Evolutionary conservation across 352 stramenopile species (phyloP).

Genomic region (Globisporangium okanoganense): DNA sequence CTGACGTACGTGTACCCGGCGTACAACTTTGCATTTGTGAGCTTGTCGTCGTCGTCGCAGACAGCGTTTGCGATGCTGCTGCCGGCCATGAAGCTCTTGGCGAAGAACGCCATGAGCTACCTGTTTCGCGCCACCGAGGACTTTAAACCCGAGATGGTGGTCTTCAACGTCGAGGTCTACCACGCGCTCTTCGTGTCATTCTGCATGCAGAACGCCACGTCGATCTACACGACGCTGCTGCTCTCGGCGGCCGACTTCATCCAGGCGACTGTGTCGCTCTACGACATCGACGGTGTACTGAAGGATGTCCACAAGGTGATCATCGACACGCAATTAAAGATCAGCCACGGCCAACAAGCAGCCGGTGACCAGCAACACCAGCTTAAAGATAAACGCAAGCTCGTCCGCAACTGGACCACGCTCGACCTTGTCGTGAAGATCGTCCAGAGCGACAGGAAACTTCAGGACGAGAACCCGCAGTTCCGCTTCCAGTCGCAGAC

Average conservation of each 20-base stretch:
- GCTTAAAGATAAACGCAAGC: not conserved
- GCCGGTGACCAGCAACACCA: not conserved
- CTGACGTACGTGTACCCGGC: conserved; percentile 22
- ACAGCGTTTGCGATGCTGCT: conserved; percentile 17
- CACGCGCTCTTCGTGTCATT: conserved; percentile 24
- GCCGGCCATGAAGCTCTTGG: conserved; percentile 15
- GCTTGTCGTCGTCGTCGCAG: conserved; percentile 7
- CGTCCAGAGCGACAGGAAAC: not conserved
- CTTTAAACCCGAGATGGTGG: conserved; percentile 22
- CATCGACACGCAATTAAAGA: not conserved
- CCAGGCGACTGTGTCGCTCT: conserved; percentile 6
- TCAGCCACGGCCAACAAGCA: not conserved
- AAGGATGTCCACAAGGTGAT: not conserved
- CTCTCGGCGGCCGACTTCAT: conserved; percentile 20
- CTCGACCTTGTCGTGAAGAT: conserved; percentile 1
- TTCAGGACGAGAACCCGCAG: not conserved
- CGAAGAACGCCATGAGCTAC: conserved; percentile 22
- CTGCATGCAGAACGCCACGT: conserved; percentile 22
- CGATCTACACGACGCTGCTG: conserved; percentile 17
- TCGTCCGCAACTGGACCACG: not conserved
- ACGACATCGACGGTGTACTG: not conserved
- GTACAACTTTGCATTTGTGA: conserved; percentile 21
- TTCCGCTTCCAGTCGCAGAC: not conserved
- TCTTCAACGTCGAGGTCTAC: conserved; percentile 24
- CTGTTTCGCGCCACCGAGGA: conserved; percentile 21